Base-by-base conservation (phyloP, 192 early-diverging fungal species). In the Diversispora eburnea region DNA sequence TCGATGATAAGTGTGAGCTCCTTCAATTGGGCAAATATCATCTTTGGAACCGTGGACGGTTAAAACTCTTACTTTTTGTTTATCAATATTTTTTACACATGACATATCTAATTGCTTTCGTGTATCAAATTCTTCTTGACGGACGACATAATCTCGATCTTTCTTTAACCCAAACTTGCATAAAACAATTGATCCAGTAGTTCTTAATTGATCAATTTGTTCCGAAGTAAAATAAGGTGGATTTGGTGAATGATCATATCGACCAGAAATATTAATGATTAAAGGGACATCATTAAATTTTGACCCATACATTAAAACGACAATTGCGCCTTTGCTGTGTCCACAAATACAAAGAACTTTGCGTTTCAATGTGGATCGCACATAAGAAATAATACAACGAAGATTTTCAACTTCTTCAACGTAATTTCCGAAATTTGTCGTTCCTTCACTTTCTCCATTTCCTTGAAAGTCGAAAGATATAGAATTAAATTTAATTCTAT, bases 391-490 rank as follows among this genome's bases (percentile, higher is more conserved):
- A 4, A 87, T 77, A 22, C 61, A 45, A n/a, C 74, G 55, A 19
- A 88, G 76, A 62, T 82, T 77, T 9, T 83, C 77, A 8, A 77
- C 80, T 65, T 88, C 87, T 47, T 81, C 80, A 22, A 73, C 58
- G 78, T 84, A 83, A 71, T 88, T 85, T 56, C 84, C 85, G 70
- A 86, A 87, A 20, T 67, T n/a, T 19, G 87, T 88, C 17, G 46
- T 64, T 4, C 87, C 87, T 3, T 78, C 81, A 73, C 85, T 86
- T 22, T 66, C 69, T 3, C 87, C 87, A 74, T 84, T 87, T 20
- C 87, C 87, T 25, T 76, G 85, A 62, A 86, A 88, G 58, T 88
- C 87, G 57, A 88, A 82, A 20, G 80, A 69, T 3, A 85, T 55
- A 4, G 80, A 76, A 3, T 77, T 67, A n/a, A 79, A 75, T 12